Base-by-base conservation (phyloP, 371 early-diverging fungal genomes). In the Blakeslea trispora region DNA sequence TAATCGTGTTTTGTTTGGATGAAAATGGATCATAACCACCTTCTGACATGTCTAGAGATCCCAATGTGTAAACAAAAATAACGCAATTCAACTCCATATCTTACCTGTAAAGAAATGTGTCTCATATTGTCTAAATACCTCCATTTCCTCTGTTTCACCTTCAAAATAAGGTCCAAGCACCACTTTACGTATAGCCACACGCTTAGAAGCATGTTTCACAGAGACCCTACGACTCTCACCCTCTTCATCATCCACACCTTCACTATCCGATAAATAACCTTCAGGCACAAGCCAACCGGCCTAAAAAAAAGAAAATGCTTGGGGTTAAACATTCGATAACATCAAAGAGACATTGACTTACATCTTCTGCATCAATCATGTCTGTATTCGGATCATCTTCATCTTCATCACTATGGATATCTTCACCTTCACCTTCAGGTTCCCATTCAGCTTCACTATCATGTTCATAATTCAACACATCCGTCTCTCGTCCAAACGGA, bases 371-470 rank as follows among this genome's bases (percentile, higher is more conserved):
- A 35, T 79, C 74, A 64, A 72, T 72, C 60, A 66, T 49, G 39
- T 82, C 81, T 8, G 66, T 63, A n/a, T 50, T 50, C 0, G 55
- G 49, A 41, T 83, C 84, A 24, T 81, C 81, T 3, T 83, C 87
- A 9, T 84, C 83, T 24, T 89, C 92, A 53, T 87, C 91, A 58
- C 89, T 89, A 48, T 81, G 82, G 18, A 90, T 74, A 44, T 93
- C 93, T 59, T 94, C 95, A 14, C 95, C 95, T 58, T 91, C 91
- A 17, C 90, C 94, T 28, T 92, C 94, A 21, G 86, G 90, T 24
- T 91, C 92, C 95, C 95, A 95, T 69, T 94, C 95, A 0, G 85
- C 90, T 49, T 93, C 94, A 64, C 90, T 90, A 60, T 95, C 93
- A 48, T 88, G 75, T 3, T 90, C 91, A 52, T 95, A 95, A 51